Percentiles rank a stretch among this genome's conserved stretches.
Conservation (phyloP, 495 filamentous ascomycete genomes). For the Neurospora intermedia region DNA sequence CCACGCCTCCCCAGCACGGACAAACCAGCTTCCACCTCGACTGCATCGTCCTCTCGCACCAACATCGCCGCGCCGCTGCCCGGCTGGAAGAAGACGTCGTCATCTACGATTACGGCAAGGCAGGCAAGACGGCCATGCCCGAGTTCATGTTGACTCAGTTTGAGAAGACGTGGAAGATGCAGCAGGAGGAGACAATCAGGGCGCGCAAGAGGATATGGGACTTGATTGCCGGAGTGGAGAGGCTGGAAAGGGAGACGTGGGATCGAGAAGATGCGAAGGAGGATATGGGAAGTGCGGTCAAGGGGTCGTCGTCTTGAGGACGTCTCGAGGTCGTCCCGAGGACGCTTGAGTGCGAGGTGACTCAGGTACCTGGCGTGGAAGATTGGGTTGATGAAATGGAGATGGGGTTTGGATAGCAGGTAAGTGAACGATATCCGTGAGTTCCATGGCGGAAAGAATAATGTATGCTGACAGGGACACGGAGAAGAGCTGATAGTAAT, state of each 20-base stretch:
- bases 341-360: no score
- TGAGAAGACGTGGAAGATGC: slow-evolving; percentile 49
- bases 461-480: not conserved
- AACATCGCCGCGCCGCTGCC: slow-evolving; percentile 66
- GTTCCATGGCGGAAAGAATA: not conserved
- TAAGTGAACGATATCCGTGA: not conserved
- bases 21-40: slow-evolving; percentile 37
- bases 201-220: slow-evolving; percentile 39
- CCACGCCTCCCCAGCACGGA: slow-evolving; percentile 15
- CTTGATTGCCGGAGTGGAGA: slow-evolving; percentile 44
- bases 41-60: slow-evolving; percentile 65
- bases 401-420: not conserved
- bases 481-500: not conserved
- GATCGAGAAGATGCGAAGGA: slow-evolving; percentile 59
- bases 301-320: not conserved
- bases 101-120: slow-evolving; percentile 67
- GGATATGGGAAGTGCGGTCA: slow-evolving; percentile 47
- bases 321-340: no score
- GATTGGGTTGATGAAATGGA: not conserved
- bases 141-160: slow-evolving; percentile 60
- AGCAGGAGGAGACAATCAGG: slow-evolving; percentile 47
- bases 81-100: slow-evolving; percentile 73
- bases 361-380: not conserved
- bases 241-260: slow-evolving; percentile 66
- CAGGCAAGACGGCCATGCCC: slow-evolving; percentile 47